phyloP scores from a whole-genome alignment of 208 protist genomes.

The Blastocrithidia nonstop region DNA sequence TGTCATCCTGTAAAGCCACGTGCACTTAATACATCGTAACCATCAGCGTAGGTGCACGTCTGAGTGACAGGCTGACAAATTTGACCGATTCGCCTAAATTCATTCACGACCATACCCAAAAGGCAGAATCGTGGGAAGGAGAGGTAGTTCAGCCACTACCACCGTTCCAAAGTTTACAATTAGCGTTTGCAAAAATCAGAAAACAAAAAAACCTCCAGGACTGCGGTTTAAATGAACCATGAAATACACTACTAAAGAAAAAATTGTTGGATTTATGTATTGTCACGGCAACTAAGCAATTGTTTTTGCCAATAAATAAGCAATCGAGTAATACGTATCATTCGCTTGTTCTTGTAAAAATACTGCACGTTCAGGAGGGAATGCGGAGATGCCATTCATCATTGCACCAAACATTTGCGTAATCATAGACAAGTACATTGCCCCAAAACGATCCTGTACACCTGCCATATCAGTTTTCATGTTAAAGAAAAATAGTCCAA shows the following conservation, averaged over 20 bases:
- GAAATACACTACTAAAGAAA: slow-evolving; percentile 32
- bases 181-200: slow-evolving; percentile 77
- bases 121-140: slow-evolving; percentile 68
- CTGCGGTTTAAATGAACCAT: slow-evolving; percentile 58
- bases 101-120: slow-evolving; percentile 60
- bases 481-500: slow-evolving; percentile 73
- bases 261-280: slow-evolving; percentile 52
- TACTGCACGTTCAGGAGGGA: slow-evolving; percentile 68
- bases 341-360: slow-evolving; percentile 74
- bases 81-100: slow-evolving; percentile 40
- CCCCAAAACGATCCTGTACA: slow-evolving; percentile 60
- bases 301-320: slow-evolving; percentile 65
- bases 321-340: slow-evolving; percentile 62
- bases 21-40: slow-evolving; percentile 26
- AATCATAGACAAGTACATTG: slow-evolving; percentile 61
- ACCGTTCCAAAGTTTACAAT: slow-evolving; percentile 52
- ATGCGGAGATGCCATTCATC: slow-evolving; percentile 50
- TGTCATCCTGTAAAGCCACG: slow-evolving; percentile 53
- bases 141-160: slow-evolving; percentile 70
- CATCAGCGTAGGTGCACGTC: slow-evolving; percentile 31
- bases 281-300: slow-evolving; percentile 62
- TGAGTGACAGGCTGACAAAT: slow-evolving; percentile 49
- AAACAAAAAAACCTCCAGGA: slow-evolving; percentile 40
- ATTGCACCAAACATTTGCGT: slow-evolving; percentile 56
- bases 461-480: slow-evolving; percentile 49